phyloP scores from a whole-genome alignment of 345 rosid genomes.

The Angophora floribunda region DNA sequence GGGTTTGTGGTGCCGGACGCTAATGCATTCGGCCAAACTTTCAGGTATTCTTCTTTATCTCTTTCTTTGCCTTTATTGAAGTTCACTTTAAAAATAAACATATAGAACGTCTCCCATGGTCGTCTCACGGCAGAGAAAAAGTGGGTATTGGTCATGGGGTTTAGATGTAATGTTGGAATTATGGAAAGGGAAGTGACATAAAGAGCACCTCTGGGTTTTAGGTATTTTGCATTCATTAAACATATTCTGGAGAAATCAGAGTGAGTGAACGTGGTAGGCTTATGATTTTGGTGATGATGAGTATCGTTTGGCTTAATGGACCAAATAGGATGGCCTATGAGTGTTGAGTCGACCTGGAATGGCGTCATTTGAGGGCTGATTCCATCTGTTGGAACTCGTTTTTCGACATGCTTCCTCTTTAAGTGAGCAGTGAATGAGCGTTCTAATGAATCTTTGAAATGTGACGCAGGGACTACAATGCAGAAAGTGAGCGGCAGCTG shows the following conservation, averaged over 20 bases:
- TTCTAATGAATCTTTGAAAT: not conserved
- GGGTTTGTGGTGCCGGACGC: conserved; percentile 53
- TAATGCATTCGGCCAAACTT: conserved; percentile 82
- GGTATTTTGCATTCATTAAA: not conserved
- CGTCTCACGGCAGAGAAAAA: not conserved
- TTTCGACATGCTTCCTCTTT: not conserved
- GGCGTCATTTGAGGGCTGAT: not conserved
- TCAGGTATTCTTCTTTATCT: conserved; percentile 31
- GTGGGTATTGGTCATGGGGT: not conserved
- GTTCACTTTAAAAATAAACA: not conserved
- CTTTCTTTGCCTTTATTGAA: not conserved
- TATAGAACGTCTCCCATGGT: not conserved
- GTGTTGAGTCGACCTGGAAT: not conserved
- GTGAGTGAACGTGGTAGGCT: not conserved
- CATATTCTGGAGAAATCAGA: not conserved
- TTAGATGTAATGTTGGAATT: not conserved
- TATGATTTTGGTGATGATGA: not conserved
- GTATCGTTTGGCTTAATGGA: not conserved
- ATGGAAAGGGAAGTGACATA: not conserved
- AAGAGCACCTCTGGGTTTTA: not conserved
- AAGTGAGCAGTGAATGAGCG: not conserved
- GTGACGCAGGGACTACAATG: conserved; percentile 56
- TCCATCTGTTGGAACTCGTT: not conserved
- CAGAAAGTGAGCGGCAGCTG: conserved; percentile 55
- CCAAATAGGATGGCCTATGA: not conserved